Conservation (phyloP, 768 basidiomycete genomes). For the Sistotremastrum niveocremeum region DNA sequence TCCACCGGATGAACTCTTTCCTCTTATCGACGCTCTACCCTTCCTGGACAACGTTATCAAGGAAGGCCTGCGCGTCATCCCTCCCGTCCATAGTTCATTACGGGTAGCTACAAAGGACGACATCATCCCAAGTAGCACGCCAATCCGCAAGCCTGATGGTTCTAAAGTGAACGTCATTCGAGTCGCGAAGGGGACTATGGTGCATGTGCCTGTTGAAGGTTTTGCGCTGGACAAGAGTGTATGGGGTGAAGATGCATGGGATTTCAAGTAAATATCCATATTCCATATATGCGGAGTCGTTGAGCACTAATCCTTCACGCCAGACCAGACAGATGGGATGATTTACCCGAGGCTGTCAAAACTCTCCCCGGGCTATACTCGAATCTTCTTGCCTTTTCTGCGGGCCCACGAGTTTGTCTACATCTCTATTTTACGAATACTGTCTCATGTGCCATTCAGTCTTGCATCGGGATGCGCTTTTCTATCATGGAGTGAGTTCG, state of each 20-base stretch:
- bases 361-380: constrained; percentile 59
- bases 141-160: constrained; percentile 37
- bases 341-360: constrained; percentile 54
- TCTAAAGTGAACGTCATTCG: constrained; percentile 23
- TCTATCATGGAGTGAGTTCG: constrained; percentile 48
- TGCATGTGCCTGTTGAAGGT: constrained; percentile 69
- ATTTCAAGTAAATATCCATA: constrained; percentile 47
- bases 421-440: not conserved
- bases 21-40: constrained; percentile 43
- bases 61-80: constrained; percentile 65
- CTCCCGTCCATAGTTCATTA: constrained; percentile 71
- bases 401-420: constrained; percentile 59
- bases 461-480: constrained; percentile 73
- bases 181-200: constrained; percentile 55
- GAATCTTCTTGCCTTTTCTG: constrained; percentile 64
- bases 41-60: constrained; percentile 64
- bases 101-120: constrained; percentile 71
- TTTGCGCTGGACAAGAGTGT: constrained; percentile 66
- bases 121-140: constrained; percentile 54
- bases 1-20: constrained; percentile 29
- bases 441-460: constrained; percentile 26
- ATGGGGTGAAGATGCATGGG: constrained; percentile 76
- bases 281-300: not conserved
- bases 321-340: constrained; percentile 75
- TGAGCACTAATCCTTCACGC: not conserved